Conservation (phyloP, 306 rosid genomes). For the Cucumis cinereus region DNA sequence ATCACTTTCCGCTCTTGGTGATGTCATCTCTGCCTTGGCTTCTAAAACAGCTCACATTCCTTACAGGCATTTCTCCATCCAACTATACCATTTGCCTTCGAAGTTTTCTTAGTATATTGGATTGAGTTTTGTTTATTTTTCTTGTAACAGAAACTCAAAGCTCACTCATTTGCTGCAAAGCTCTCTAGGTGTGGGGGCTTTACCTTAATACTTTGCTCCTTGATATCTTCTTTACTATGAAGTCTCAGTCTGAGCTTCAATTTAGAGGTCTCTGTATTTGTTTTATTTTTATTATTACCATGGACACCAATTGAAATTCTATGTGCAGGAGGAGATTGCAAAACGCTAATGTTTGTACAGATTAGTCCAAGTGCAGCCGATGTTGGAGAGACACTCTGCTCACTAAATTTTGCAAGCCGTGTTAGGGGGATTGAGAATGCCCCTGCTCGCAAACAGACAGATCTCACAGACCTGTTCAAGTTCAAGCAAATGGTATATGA, state of each 20-base stretch:
- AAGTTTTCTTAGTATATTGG: slow-evolving; percentile 7
- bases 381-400: slow-evolving; percentile 84
- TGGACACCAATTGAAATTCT: slow-evolving; percentile 11
- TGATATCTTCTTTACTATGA: not conserved
- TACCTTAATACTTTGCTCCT: slow-evolving; percentile 1
- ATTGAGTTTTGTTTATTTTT: slow-evolving; percentile 8
- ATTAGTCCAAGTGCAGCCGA: slow-evolving; percentile 75
- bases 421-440: slow-evolving; percentile 86
- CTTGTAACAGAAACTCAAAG: slow-evolving; percentile 70
- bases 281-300: not conserved
- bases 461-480: slow-evolving; percentile 61
- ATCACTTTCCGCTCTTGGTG: slow-evolving; percentile 95
- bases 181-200: slow-evolving; percentile 52
- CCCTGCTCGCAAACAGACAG: slow-evolving; percentile 87
- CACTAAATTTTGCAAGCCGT: slow-evolving; percentile 84
- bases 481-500: slow-evolving; percentile 87
- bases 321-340: slow-evolving; percentile 90
- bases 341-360: slow-evolving; percentile 96
- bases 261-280: not conserved
- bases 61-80: slow-evolving; percentile 48
- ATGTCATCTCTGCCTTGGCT: slow-evolving; percentile 90
- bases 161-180: slow-evolving; percentile 95
- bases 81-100: not conserved
- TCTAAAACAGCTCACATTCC: slow-evolving; percentile 83
- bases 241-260: not conserved